Percentiles rank a stretch among this genome's conserved stretches.
Conservation (phyloP, 768 basidiomycete genomes). For the Collybiopsis luxurians region DNA sequence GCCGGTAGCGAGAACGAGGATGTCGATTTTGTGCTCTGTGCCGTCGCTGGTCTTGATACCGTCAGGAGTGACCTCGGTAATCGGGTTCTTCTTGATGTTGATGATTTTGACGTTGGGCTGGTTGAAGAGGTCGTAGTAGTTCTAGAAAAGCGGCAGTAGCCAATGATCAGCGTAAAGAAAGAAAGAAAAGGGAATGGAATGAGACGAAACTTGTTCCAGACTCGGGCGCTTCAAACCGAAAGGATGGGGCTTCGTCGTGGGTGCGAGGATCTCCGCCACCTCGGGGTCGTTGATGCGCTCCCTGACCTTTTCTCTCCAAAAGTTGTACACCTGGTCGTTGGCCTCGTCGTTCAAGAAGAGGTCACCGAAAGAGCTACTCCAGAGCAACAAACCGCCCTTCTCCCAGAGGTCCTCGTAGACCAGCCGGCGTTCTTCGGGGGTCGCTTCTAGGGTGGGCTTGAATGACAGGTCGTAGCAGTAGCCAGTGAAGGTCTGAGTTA, state of each 20-base stretch:
- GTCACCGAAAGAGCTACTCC: conserved; percentile 9
- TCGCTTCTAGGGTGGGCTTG: neutral
- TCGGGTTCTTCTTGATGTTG: conserved; percentile 13
- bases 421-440: conserved; percentile 13
- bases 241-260: conserved; percentile 4
- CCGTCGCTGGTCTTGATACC: conserved; percentile 13
- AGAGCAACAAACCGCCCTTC: conserved; percentile 11
- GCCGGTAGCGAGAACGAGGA: conserved; percentile 15
- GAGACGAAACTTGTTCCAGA: neutral
- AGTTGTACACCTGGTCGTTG: conserved; percentile 7
- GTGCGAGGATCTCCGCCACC: conserved; percentile 4
- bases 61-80: conserved; percentile 13
- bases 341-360: conserved; percentile 1
- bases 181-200: too few species aligned
- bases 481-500: conserved; percentile 4
- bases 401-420: conserved; percentile 13
- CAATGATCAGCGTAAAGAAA: too few species aligned
- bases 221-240: conserved; percentile 9
- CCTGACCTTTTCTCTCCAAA: conserved; percentile 7
- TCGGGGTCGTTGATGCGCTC: conserved; percentile 1
- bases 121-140: conserved; percentile 9
- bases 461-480: neutral
- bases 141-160: too few species aligned
- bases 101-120: conserved; percentile 14
- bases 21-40: conserved; percentile 12